Evolutionary conservation across 441 rosid species (phyloP).

Genomic region (Populus hybrid): DNA sequence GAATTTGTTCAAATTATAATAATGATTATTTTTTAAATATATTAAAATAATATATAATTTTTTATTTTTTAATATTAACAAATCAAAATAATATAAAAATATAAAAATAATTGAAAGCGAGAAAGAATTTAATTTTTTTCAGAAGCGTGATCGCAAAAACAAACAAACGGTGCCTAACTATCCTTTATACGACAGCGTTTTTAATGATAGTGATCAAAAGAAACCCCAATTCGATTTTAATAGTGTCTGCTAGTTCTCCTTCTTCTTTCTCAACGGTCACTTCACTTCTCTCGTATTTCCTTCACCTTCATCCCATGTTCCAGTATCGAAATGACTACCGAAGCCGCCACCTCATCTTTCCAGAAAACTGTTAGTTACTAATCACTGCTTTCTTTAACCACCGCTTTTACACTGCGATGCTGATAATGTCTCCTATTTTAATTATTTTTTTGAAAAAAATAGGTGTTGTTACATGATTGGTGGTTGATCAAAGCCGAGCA

Average conservation of each 20-base stretch:
- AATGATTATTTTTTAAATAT: too few species aligned
- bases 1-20: too few species aligned
- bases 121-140: too few species aligned
- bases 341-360: not conserved
- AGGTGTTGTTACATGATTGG: conserved; percentile 77
- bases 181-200: not conserved
- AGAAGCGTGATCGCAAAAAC: too few species aligned
- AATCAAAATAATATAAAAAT: too few species aligned
- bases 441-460: not conserved
- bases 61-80: too few species aligned
- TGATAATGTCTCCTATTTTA: not conserved
- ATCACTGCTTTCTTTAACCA: not conserved
- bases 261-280: not conserved
- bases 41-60: too few species aligned
- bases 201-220: not conserved
- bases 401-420: not conserved
- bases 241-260: not conserved
- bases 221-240: not conserved
- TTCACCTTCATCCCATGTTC: not conserved
- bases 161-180: too few species aligned
- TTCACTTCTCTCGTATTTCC: not conserved
- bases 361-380: not conserved
- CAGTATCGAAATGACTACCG: not conserved
- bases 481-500: conserved; percentile 64
- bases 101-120: too few species aligned